A percentile compares a stretch with the other conserved stretches of the same genome.
Evolutionary conservation across 164 flowering plant species (phyloP).

Genomic region (Akebia trifoliata): DNA sequence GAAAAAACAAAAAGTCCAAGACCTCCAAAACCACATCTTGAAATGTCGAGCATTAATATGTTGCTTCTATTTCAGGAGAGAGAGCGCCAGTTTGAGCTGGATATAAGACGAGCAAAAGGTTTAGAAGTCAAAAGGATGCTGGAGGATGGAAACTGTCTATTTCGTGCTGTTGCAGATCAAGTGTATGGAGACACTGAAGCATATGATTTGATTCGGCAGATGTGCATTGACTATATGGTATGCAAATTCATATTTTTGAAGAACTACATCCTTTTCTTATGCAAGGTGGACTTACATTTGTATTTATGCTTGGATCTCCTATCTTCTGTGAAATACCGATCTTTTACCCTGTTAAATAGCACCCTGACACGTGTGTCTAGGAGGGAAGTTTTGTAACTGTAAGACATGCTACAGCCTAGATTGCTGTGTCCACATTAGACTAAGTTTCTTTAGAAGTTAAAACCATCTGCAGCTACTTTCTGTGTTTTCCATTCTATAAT

Average conservation of each 20-base stretch:
- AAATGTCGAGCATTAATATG: not conserved
- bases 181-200: constrained; percentile 93
- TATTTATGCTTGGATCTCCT: not conserved
- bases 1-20: no score
- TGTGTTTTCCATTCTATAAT: not conserved
- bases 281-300: not conserved
- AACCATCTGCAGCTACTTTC: not conserved
- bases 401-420: no score
- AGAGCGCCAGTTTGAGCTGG: constrained; percentile 90
- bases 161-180: constrained; percentile 99
- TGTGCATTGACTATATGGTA: constrained; percentile 99
- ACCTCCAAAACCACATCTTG: no score
- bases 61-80: constrained; percentile 56
- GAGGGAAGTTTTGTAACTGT: no score
- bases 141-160: constrained; percentile 97
- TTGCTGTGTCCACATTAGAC: no score
- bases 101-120: constrained; percentile 73
- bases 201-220: constrained; percentile 79
- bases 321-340: not conserved
- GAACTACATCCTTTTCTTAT: not conserved
- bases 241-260: not conserved
- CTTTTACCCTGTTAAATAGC: not conserved
- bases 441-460: not conserved
- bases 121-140: constrained; percentile 83
- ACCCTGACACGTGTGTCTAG: no score